Percentiles rank a stretch among this genome's conserved stretches.
These are phyloP conservation scores for Limonium bicolor DNA, from an alignment of 148 eudicot genomes.

Conservation along the genomic window DNA sequence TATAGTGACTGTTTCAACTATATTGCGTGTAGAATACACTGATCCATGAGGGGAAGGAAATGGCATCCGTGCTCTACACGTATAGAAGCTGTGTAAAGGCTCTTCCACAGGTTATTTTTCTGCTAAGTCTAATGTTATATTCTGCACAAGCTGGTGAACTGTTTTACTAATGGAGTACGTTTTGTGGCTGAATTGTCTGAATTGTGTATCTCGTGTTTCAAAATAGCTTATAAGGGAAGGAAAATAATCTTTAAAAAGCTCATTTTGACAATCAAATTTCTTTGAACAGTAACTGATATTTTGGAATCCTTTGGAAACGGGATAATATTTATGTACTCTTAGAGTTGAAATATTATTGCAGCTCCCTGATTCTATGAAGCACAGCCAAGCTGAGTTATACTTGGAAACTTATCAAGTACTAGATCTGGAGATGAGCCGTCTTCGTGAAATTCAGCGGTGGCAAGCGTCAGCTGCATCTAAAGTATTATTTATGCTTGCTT, in stretches of 20 bases:
- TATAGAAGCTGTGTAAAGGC: conserved; percentile 97
- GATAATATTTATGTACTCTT: too few species aligned
- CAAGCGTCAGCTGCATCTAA: conserved; percentile 90
- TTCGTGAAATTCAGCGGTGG: conserved; percentile 97
- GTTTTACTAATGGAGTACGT: background rate
- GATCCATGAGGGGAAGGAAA: conserved; percentile 84
- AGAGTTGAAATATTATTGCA: too few species aligned
- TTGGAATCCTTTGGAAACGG: too few species aligned
- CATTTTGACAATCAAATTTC: too few species aligned
- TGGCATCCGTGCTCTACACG: conserved; percentile 85
- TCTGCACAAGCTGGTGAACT: background rate
- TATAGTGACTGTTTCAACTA: conserved; percentile 1
- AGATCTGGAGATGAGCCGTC: conserved; percentile 97
- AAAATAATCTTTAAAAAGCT: too few species aligned
- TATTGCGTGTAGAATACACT: conserved; percentile 48
- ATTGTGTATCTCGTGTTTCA: too few species aligned
- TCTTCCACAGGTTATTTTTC: conserved; percentile 75
- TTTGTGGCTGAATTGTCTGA: too few species aligned
- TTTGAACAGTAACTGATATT: too few species aligned
- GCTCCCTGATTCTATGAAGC: conserved; percentile 99
- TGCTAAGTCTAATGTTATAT: background rate
- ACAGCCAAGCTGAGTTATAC: conserved; percentile 92
- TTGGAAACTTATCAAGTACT: conserved; percentile 97
- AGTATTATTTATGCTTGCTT: conserved; percentile 22
- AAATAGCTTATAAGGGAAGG: too few species aligned